Conservation (phyloP, 495 filamentous ascomycete genomes). For the Neurospora sp. region DNA sequence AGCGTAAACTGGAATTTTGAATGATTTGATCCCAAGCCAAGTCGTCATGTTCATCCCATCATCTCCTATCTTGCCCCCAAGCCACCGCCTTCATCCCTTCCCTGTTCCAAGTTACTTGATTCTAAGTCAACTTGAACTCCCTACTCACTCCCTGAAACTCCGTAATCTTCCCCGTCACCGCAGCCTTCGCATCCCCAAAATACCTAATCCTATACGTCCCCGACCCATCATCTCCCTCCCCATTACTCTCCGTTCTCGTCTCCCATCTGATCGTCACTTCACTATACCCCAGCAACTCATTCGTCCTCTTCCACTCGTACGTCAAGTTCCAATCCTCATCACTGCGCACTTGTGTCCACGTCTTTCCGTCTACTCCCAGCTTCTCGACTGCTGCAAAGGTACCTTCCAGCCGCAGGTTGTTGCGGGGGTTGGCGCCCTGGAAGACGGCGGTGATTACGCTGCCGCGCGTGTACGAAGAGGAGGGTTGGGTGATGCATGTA, state of each 20-base stretch:
- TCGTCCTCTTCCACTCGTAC: slow-evolving; percentile 73
- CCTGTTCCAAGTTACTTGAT: background rate
- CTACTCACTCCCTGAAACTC: slow-evolving; percentile 65
- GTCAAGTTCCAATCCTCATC: slow-evolving; percentile 76
- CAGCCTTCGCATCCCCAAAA: slow-evolving; percentile 69
- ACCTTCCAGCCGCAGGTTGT: slow-evolving; percentile 70
- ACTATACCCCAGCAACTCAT: slow-evolving; percentile 61
- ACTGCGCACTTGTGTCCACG: slow-evolving; percentile 59
- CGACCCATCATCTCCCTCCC: slow-evolving; percentile 42
- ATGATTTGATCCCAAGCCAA: too few species aligned
- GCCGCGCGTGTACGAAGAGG: slow-evolving; percentile 47
- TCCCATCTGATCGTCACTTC: slow-evolving; percentile 73
- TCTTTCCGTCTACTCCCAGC: slow-evolving; percentile 25
- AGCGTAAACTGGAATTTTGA: background rate
- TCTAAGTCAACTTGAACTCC: slow-evolving; percentile 43
- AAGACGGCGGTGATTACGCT: slow-evolving; percentile 60
- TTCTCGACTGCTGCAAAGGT: slow-evolving; percentile 76
- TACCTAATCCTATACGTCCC: slow-evolving; percentile 79
- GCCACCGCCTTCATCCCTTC: background rate
- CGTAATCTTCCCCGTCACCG: slow-evolving; percentile 50
- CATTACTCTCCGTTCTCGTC: slow-evolving; percentile 42
- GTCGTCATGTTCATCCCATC: background rate
- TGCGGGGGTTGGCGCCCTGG: slow-evolving; percentile 82
- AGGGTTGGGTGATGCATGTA: slow-evolving; percentile 48
- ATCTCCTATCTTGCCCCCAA: background rate